phyloP scores from a whole-genome alignment of 495 filamentous ascomycete genomes.

The Pseudevernia furfuracea region DNA sequence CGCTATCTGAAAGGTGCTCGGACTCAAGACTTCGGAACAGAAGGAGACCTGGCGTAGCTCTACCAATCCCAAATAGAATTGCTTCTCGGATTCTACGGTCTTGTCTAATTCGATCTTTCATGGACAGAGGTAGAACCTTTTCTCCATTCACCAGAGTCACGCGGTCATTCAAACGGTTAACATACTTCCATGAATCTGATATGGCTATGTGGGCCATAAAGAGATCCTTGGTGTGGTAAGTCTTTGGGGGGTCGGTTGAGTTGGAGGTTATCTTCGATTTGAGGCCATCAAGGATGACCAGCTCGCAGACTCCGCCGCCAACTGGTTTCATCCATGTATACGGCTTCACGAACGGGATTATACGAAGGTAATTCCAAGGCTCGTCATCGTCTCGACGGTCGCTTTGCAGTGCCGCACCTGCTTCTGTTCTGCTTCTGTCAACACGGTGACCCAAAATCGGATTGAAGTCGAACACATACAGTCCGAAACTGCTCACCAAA shows the following conservation, averaged over 20 bases:
- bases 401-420: too few species aligned
- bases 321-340: slow-evolving; percentile 46
- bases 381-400: slow-evolving; percentile 39
- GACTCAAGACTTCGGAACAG: slow-evolving; percentile 38
- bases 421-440: slow-evolving; percentile 40
- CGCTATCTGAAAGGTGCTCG: slow-evolving; percentile 30
- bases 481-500: slow-evolving; percentile 44
- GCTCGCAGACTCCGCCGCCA: slow-evolving; percentile 40
- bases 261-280: slow-evolving; percentile 45
- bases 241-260: slow-evolving; percentile 41
- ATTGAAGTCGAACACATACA: slow-evolving; percentile 37
- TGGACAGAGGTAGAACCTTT: slow-evolving; percentile 55
- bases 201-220: slow-evolving; percentile 54
- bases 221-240: slow-evolving; percentile 52
- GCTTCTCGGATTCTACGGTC: slow-evolving; percentile 46
- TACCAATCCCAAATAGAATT: slow-evolving; percentile 49
- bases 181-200: slow-evolving; percentile 54
- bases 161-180: slow-evolving; percentile 52
- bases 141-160: slow-evolving; percentile 59
- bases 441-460: slow-evolving; percentile 16
- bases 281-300: slow-evolving; percentile 44
- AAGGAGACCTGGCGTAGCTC: slow-evolving; percentile 45
- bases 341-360: slow-evolving; percentile 37
- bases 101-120: slow-evolving; percentile 50
- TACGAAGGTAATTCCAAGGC: slow-evolving; percentile 47